These are phyloP conservation scores for Peziza echinospora DNA, from an alignment of 495 filamentous ascomycete species.

Conservation along the genomic window DNA sequence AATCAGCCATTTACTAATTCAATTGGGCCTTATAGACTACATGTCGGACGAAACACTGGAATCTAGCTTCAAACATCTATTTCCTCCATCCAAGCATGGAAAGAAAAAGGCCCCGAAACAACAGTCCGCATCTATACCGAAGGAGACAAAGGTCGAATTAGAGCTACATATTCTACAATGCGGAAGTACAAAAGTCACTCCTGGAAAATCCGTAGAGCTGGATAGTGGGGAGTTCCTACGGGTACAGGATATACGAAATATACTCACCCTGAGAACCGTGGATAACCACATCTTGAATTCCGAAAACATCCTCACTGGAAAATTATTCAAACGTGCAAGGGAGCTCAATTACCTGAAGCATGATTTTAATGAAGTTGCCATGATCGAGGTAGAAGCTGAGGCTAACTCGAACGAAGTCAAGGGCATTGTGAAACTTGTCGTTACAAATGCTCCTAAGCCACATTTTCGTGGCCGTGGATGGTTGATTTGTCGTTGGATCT, in stretches of 20 bases:
- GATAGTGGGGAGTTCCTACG: neutral
- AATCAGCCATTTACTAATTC: too few relatives aligned
- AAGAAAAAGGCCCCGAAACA: neutral
- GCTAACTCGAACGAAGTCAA: conserved; percentile 7
- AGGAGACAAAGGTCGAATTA: neutral
- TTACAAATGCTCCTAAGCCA: conserved; percentile 17
- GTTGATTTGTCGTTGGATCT: conserved; percentile 4
- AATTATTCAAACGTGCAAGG: neutral
- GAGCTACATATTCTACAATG: neutral
- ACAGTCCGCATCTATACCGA: neutral
- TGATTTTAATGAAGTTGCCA: conserved; percentile 17
- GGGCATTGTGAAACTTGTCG: conserved; percentile 10
- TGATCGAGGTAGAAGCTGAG: conserved; percentile 3
- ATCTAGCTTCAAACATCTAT: neutral
- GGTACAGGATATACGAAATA: neutral
- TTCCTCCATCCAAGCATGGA: too few relatives aligned
- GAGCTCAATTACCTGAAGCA: conserved; percentile 2
- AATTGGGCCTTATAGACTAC: neutral
- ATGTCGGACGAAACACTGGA: neutral
- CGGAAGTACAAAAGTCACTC: neutral
- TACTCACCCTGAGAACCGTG: neutral
- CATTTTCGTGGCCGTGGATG: neutral
- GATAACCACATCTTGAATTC: neutral
- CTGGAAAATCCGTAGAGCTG: neutral
- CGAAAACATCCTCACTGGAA: neutral